Base-by-base conservation (phyloP, 108 stramenopile species). In the Seminavis robusta region DNA sequence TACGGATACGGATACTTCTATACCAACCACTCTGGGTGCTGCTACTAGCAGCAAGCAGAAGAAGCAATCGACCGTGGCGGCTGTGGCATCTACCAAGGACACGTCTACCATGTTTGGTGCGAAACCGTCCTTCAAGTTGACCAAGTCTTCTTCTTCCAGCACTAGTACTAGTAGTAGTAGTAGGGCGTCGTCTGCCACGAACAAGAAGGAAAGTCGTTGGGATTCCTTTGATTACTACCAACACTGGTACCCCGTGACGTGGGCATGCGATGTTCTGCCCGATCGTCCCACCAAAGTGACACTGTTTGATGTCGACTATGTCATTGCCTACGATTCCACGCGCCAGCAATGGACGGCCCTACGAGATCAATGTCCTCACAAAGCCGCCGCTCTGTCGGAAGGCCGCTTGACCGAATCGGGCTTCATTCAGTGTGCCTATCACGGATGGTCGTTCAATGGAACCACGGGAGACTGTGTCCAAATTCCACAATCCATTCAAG, bases 291-390 rank as follows among this genome's bases (percentile, higher is more conserved):
- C 76, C 26, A 59, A 71, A 37, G 75, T 87, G 1, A 80, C 81
- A 10, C 43, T 87, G 31, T 83, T 87, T 67, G 85, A 87, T 54
- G 74, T 78, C 8, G 71, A 80, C 47, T 87, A 87, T 62, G 80
- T 80, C 13, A 56, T 87, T 36, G 67, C 75, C 19, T n/a, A n/a
- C n/a, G 71, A 63, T 32, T 61, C 59, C 13, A 27, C 45, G 15
- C 26, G 47, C 32, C 49, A 32, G 15, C 61, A 74, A 47, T 63
- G 71, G 21, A 59, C 71, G 5, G 69, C 77, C 17, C 34, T 32
- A 3, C 21, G 58, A 33, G 85, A 87, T 57, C 41, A 45, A 33
- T 87, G 85, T 51, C 76, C 85, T 24, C 85, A 87, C 63, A 79
- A 80, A 47, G 61, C 58, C 15, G 85, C 77, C 10, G 71, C 80